phyloP scores from a whole-genome alignment of 148 eudicot species.

The Fagopyrum homotropicum region DNA sequence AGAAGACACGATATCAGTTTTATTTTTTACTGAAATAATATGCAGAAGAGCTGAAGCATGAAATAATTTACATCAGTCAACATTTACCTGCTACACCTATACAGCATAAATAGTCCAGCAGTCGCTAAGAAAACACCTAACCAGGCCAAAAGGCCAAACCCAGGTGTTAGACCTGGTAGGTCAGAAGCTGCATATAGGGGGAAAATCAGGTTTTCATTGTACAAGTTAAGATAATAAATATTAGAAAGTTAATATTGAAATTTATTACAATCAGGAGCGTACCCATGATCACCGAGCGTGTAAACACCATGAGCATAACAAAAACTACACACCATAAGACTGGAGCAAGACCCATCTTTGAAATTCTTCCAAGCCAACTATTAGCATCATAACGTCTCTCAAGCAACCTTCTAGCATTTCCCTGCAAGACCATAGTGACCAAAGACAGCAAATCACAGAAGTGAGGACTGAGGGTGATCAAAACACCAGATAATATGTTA shows the following conservation, averaged over 20 bases:
- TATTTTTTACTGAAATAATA: neutral
- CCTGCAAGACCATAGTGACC: constrained; percentile 36
- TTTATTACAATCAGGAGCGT: constrained; percentile 13
- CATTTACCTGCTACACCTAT: constrained; percentile 84
- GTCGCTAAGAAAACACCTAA: constrained; percentile 68
- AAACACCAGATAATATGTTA: neutral
- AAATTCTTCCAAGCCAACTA: constrained; percentile 62
- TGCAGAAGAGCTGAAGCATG: neutral
- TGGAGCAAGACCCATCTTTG: constrained; percentile 89
- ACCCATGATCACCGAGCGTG: constrained; percentile 78
- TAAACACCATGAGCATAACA: constrained; percentile 59
- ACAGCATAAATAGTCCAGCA: constrained; percentile 65
- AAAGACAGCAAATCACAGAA: neutral
- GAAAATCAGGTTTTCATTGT: neutral
- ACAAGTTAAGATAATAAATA: neutral
- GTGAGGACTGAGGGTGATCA: neutral
- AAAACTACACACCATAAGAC: constrained; percentile 66
- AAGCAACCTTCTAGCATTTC: constrained; percentile 81
- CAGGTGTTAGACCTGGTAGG: constrained; percentile 70
- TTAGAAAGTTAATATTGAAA: neutral
- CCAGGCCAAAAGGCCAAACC: constrained; percentile 81
- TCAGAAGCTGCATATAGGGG: constrained; percentile 45
- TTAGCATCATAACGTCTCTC: constrained; percentile 77
- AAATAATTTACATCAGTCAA: neutral
- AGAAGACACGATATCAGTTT: neutral